A percentile compares a stretch with the other conserved stretches of the same genome.
Conservation (phyloP, 352 stramenopile genomes). For the Phytophthora syringae region DNA sequence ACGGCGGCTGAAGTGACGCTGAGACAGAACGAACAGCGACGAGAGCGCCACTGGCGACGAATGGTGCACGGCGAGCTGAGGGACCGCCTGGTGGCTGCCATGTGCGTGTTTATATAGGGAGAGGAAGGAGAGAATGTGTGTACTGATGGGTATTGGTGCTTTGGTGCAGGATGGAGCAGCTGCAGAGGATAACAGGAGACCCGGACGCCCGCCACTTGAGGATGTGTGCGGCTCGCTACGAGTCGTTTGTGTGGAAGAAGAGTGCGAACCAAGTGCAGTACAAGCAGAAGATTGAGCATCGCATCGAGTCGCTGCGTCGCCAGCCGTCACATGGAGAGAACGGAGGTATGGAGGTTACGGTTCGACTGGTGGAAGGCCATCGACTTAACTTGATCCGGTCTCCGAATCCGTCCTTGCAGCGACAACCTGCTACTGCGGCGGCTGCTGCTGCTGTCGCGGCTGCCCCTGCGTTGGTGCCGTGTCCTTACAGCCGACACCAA, state of each 20-base stretch:
- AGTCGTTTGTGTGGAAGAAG: slow-evolving; percentile 78
- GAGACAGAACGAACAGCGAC: slow-evolving; percentile 41
- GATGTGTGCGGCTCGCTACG: slow-evolving; percentile 68
- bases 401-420: slow-evolving; percentile 11
- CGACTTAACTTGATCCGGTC: slow-evolving; percentile 35
- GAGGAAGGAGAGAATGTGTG: neutral
- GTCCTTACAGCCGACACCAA: slow-evolving; percentile 19
- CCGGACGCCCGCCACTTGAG: slow-evolving; percentile 58
- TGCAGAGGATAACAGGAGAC: slow-evolving; percentile 67
- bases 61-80: slow-evolving; percentile 43
- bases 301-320: slow-evolving; percentile 66
- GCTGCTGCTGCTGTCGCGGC: too few relatives aligned
- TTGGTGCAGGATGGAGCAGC: slow-evolving; percentile 53
- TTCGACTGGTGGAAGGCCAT: slow-evolving; percentile 33
- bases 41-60: slow-evolving; percentile 42
- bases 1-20: slow-evolving; percentile 32
- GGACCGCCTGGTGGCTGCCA: slow-evolving; percentile 39
- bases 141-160: slow-evolving; percentile 3
- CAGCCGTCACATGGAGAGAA: slow-evolving; percentile 55
- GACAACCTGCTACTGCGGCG: slow-evolving; percentile 4
- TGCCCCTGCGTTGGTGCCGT: slow-evolving; percentile 16
- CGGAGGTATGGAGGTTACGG: slow-evolving; percentile 21
- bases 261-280: slow-evolving; percentile 74
- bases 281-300: slow-evolving; percentile 67
- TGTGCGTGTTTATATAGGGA: slow-evolving; percentile 28